Evolutionary conservation across 257 asterid species (phyloP).

Genomic region (Forsythia suspensa): DNA sequence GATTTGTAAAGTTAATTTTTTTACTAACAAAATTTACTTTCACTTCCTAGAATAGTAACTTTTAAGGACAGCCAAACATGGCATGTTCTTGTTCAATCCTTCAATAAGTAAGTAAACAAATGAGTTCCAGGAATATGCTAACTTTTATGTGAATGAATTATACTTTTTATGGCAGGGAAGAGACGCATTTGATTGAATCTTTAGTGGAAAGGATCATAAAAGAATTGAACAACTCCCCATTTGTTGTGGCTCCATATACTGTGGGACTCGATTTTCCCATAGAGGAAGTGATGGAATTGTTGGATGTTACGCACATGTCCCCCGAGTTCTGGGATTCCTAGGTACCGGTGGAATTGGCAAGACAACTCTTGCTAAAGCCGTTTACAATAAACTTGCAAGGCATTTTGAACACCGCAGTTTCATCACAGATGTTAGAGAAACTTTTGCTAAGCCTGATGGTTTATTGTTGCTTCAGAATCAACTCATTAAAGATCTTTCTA

Average conservation of each 20-base stretch:
- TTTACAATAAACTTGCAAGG: conserved; percentile 19
- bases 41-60: too few relatives aligned
- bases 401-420: conserved; percentile 32
- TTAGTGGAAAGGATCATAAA: conserved; percentile 18
- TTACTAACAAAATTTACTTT: too few relatives aligned
- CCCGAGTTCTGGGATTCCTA: conserved; percentile 14
- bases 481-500: conserved; percentile 27
- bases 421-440: conserved; percentile 26
- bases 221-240: conserved; percentile 27
- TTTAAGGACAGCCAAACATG: too few relatives aligned
- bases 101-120: too few relatives aligned
- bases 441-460: conserved; percentile 16
- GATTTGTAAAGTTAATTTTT: too few relatives aligned
- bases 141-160: too few relatives aligned
- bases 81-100: too few relatives aligned
- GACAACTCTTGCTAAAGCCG: conserved; percentile 32
- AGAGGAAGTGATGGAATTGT: conserved; percentile 6
- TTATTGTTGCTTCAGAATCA: conserved; percentile 18
- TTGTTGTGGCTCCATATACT: conserved; percentile 28
- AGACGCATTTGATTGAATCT: conserved; percentile 20
- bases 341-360: conserved; percentile 43
- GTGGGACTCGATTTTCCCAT: conserved; percentile 32
- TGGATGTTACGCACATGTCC: conserved; percentile 21
- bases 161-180: conserved; percentile 26
- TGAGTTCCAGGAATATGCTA: background rate